These are phyloP conservation scores for Trichoderma asperellum DNA, from an alignment of 2,329 filamentous ascomycete species.

Conservation along the genomic window DNA sequence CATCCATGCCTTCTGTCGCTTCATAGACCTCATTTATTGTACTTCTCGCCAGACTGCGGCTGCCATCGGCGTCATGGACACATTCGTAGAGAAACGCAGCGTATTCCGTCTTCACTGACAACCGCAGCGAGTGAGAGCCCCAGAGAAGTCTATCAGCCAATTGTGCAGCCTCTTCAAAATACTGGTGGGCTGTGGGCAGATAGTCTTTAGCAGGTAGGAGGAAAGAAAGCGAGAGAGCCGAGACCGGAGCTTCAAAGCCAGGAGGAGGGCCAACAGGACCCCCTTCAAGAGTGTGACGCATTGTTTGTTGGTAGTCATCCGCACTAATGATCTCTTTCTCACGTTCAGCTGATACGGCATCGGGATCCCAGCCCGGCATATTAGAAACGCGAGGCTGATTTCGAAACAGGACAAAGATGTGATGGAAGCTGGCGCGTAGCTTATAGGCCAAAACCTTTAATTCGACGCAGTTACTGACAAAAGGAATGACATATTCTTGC, in stretches of 20 bases:
- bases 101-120: conserved; percentile 91
- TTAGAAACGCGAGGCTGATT: conserved; percentile 79
- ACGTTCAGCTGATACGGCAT: conserved; percentile 45
- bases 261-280: conserved; percentile 62
- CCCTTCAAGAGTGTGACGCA: conserved; percentile 54
- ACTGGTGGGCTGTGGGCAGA: conserved; percentile 76
- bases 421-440: conserved; percentile 89
- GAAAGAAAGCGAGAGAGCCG: conserved; percentile 65
- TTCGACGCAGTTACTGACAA: conserved; percentile 76
- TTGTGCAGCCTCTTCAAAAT: conserved; percentile 76
- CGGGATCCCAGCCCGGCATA: conserved; percentile 57
- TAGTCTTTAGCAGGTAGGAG: conserved; percentile 80
- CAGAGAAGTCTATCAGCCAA: conserved; percentile 78
- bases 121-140: conserved; percentile 84
- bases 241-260: conserved; percentile 52
- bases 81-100: conserved; percentile 94
- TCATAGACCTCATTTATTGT: conserved; percentile 92
- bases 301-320: conserved; percentile 50
- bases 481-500: conserved; percentile 84
- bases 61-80: conserved; percentile 76
- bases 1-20: conserved; percentile 88
- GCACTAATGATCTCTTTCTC: conserved; percentile 55
- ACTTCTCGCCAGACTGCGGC: conserved; percentile 75
- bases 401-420: conserved; percentile 95
- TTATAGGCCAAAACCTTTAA: conserved; percentile 91